Evolutionary conservation across 169 alveolate species (phyloP).

Genomic region (Amoebophrya sp.): DNA sequence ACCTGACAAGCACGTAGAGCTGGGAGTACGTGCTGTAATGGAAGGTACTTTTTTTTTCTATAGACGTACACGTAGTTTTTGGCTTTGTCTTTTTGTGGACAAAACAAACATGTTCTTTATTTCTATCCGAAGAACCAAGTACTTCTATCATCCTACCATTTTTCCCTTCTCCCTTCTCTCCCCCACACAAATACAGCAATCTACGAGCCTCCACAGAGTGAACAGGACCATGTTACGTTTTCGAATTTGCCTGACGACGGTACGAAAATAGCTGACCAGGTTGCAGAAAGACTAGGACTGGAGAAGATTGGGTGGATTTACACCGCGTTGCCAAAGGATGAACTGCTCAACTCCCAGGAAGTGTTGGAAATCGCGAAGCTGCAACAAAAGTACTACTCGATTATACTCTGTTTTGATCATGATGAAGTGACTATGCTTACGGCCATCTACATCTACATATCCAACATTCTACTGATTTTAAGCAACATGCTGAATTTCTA

Average conservation of each 20-base stretch:
- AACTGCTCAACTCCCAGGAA: constrained; percentile 84
- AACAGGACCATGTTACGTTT: constrained; percentile 35
- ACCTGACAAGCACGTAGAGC: constrained; percentile 90
- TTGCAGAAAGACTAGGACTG: constrained; percentile 60
- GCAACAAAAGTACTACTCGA: constrained; percentile 46
- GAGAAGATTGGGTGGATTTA: constrained; percentile 93
- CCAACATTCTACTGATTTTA: too few relatives aligned
- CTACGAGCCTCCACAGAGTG: constrained; percentile 91
- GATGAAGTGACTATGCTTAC: too few relatives aligned
- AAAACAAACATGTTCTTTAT: too few relatives aligned
- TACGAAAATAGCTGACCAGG: constrained; percentile 37
- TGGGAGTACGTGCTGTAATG: constrained; percentile 93
- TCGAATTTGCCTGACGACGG: background rate
- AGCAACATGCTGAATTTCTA: too few relatives aligned
- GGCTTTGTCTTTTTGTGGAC: too few relatives aligned
- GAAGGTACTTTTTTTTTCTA: constrained; percentile 58
- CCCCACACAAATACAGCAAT: constrained; percentile 62
- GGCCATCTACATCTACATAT: too few relatives aligned
- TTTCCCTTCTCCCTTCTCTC: too few relatives aligned
- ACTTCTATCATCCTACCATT: too few relatives aligned
- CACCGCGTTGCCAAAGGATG: constrained; percentile 88
- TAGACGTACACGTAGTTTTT: too few relatives aligned
- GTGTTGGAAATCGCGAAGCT: constrained; percentile 63
- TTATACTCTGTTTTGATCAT: too few relatives aligned
- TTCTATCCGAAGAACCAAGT: too few relatives aligned